Evolutionary conservation across 805 yeast genomes (phyloP).

Genomic region (Suhomyces prunicola): DNA sequence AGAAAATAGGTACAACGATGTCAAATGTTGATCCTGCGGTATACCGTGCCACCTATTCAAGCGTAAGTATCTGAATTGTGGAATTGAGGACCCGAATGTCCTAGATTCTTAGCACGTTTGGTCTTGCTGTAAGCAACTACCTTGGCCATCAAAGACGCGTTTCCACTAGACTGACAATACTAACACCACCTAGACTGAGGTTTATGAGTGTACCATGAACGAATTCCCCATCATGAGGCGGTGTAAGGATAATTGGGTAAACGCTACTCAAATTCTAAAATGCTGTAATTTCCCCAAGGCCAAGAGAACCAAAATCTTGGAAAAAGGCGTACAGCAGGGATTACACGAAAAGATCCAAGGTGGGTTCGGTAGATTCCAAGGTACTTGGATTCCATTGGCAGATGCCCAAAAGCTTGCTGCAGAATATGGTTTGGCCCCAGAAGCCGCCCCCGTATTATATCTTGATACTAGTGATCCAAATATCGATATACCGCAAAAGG

Average conservation of each 20-base stretch:
- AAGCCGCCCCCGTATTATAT: slow-evolving; percentile 40
- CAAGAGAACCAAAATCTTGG: slow-evolving; percentile 85
- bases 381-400: slow-evolving; percentile 90
- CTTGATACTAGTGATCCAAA: slow-evolving; percentile 36
- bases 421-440: slow-evolving; percentile 38
- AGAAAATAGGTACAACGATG: slow-evolving; percentile 14
- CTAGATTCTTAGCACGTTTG: too few species aligned
- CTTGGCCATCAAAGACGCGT: slow-evolving; percentile 1
- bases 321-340: slow-evolving; percentile 88
- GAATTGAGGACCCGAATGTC: background rate
- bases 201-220: slow-evolving; percentile 68
- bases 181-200: slow-evolving; percentile 40
- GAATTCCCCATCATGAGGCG: slow-evolving; percentile 86
- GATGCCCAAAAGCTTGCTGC: slow-evolving; percentile 54
- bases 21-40: slow-evolving; percentile 35
- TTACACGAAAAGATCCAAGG: slow-evolving; percentile 93
- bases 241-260: slow-evolving; percentile 90
- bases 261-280: slow-evolving; percentile 92
- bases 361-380: slow-evolving; percentile 95
- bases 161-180: slow-evolving; percentile 1
- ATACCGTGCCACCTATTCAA: slow-evolving; percentile 45
- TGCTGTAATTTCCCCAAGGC: slow-evolving; percentile 95
- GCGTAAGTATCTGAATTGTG: slow-evolving; percentile 29
- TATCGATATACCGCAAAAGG: slow-evolving; percentile 33
- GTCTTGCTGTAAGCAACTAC: background rate